phyloP scores from a whole-genome alignment of 2,329 filamentous ascomycete species.

The Neocucurbitaria cava region DNA sequence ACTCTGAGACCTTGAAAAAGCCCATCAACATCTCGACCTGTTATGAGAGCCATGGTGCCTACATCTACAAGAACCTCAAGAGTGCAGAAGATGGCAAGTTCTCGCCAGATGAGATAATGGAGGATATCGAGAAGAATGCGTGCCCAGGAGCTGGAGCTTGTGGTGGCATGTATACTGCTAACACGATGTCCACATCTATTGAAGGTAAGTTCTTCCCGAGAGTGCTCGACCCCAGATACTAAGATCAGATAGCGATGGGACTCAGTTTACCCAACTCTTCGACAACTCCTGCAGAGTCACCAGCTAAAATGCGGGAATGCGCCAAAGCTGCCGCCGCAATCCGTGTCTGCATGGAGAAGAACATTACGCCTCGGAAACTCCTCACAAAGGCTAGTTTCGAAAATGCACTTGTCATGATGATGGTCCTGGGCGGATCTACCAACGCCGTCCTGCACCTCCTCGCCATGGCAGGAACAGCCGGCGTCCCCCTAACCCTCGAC shows the following conservation, averaged over 20 bases:
- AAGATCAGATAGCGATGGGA: constrained; percentile 69
- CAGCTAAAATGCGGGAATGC: constrained; percentile 87
- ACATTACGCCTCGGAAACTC: constrained; percentile 81
- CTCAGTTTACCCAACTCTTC: constrained; percentile 83
- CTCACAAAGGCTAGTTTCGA: constrained; percentile 83
- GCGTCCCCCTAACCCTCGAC: constrained; percentile 77
- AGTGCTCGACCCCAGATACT: background rate
- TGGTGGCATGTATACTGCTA: constrained; percentile 93
- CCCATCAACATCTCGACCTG: constrained; percentile 88
- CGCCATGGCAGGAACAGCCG: constrained; percentile 87
- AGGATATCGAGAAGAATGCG: constrained; percentile 80
- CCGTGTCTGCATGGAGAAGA: constrained; percentile 77
- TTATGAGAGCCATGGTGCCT: constrained; percentile 86
- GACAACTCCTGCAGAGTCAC: constrained; percentile 79
- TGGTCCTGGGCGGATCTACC: constrained; percentile 89
- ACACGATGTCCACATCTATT: constrained; percentile 90
- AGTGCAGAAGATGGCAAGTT: constrained; percentile 74
- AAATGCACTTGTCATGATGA: constrained; percentile 88
- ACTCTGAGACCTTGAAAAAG: constrained; percentile 75
- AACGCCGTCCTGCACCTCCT: constrained; percentile 90
- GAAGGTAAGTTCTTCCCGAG: constrained; percentile 57
- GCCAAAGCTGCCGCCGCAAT: constrained; percentile 81
- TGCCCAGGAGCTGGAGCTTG: constrained; percentile 83
- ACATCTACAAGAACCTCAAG: constrained; percentile 74
- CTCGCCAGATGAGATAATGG: constrained; percentile 77